Percentiles rank a stretch among this genome's conserved stretches.
phyloP scores from a whole-genome alignment of 495 filamentous ascomycete genomes.

The Trichoderma orchidacearum region DNA sequence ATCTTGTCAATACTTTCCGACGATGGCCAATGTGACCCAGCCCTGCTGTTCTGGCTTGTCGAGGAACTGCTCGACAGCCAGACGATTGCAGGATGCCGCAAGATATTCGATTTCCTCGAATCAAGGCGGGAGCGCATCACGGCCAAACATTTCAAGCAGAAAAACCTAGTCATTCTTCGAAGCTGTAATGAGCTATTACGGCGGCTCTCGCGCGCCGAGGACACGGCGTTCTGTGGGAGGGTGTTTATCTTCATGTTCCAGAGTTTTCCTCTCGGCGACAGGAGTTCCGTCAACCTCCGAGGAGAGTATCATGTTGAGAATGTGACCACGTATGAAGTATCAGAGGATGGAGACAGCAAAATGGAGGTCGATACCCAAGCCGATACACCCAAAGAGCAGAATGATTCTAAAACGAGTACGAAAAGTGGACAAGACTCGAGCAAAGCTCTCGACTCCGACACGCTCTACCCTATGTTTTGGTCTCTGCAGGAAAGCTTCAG shows the following conservation, averaged over 20 bases:
- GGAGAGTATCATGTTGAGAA: conserved; percentile 96
- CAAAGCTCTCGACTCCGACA: conserved; percentile 44
- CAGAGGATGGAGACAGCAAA: conserved; percentile 25
- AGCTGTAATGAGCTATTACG: conserved; percentile 92
- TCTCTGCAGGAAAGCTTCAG: conserved; percentile 81
- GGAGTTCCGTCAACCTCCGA: conserved; percentile 89
- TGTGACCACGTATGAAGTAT: conserved; percentile 68
- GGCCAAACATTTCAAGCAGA: conserved; percentile 71
- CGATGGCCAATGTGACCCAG: conserved; percentile 68
- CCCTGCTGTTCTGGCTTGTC: conserved; percentile 74
- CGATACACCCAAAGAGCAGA: conserved; percentile 17
- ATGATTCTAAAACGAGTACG: conserved; percentile 22
- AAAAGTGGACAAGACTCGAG: conserved; percentile 36
- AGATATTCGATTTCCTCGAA: conserved; percentile 86
- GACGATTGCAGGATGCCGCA: conserved; percentile 79
- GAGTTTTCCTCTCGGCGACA: conserved; percentile 89
- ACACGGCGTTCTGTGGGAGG: conserved; percentile 91
- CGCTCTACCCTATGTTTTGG: conserved; percentile 90
- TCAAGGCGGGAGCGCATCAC: conserved; percentile 80
- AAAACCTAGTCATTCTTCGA: conserved; percentile 74
- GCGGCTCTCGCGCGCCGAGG: conserved; percentile 80
- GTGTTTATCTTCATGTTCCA: conserved; percentile 98
- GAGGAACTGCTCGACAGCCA: conserved; percentile 95
- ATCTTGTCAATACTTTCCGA: conserved; percentile 79
- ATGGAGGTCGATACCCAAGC: conserved; percentile 40